These are phyloP conservation scores for Botrytis squamosa DNA, from an alignment of 2,329 filamentous ascomycete genomes.

Conservation along the genomic window DNA sequence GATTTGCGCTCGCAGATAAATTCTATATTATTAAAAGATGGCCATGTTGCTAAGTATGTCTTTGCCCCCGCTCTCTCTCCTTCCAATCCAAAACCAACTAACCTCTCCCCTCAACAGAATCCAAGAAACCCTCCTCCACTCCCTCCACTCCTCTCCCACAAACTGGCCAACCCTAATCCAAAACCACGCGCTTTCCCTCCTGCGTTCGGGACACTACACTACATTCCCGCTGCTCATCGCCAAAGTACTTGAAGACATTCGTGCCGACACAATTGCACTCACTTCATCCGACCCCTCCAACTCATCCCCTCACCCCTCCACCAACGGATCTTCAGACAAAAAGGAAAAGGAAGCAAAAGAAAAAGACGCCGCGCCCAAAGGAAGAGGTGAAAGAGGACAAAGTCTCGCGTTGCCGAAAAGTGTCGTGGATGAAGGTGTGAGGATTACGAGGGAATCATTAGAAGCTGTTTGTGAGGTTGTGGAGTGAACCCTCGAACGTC, in stretches of 20 bases:
- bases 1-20: slow-evolving; percentile 65
- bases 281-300: slow-evolving; percentile 25
- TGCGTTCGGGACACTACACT: slow-evolving; percentile 58
- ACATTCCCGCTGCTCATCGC: slow-evolving; percentile 61
- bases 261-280: slow-evolving; percentile 28
- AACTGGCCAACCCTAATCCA: slow-evolving; percentile 65
- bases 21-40: slow-evolving; percentile 55
- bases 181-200: slow-evolving; percentile 57
- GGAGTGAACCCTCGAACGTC: slow-evolving; percentile 17
- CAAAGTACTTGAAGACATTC: slow-evolving; percentile 60
- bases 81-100: slow-evolving; percentile 11
- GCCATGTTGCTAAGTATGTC: slow-evolving; percentile 57
- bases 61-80: slow-evolving; percentile 13
- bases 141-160: slow-evolving; percentile 56
- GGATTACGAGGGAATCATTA: slow-evolving; percentile 57
- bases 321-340: slow-evolving; percentile 20
- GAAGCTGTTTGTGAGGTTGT: slow-evolving; percentile 44
- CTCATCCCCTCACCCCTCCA: neutral
- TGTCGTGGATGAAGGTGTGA: slow-evolving; percentile 63
- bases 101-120: slow-evolving; percentile 48
- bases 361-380: slow-evolving; percentile 14
- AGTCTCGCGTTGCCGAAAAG: slow-evolving; percentile 56
- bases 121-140: slow-evolving; percentile 62
- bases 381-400: slow-evolving; percentile 28
- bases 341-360: slow-evolving; percentile 14